These are phyloP conservation scores for Alternaria novae-zelandiae DNA, from an alignment of 2,329 filamentous ascomycete genomes.

Conservation along the genomic window DNA sequence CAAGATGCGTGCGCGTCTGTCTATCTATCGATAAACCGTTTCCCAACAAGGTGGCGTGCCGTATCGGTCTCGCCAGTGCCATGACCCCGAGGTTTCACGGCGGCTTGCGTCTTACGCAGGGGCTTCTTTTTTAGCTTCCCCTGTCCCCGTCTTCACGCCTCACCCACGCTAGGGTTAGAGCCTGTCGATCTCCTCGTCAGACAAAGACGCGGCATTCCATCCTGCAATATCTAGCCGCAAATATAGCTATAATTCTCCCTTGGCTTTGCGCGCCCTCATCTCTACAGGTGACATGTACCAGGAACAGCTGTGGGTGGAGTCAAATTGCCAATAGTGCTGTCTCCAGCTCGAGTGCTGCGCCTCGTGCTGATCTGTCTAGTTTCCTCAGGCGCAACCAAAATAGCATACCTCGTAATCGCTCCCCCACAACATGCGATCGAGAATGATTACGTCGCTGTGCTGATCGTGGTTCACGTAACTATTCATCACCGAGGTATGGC, in stretches of 20 bases:
- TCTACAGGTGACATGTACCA: not conserved
- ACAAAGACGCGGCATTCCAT: not conserved
- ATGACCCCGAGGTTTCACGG: conserved; percentile 4
- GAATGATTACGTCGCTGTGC: not conserved
- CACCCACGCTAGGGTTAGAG: conserved; percentile 4
- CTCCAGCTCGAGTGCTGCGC: not conserved
- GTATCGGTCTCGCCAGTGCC: not conserved
- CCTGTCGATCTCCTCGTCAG: conserved; percentile 6
- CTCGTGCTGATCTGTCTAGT: not conserved
- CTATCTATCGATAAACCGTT: conserved; percentile 5
- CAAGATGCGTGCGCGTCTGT: not conserved
- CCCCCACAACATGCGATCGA: conserved; percentile 3
- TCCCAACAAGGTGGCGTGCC: conserved; percentile 7
- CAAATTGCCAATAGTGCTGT: not conserved
- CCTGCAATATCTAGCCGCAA: not conserved
- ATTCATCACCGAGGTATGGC: not conserved
- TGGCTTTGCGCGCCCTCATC: not conserved
- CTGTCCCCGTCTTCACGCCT: not conserved
- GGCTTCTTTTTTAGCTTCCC: conserved; percentile 1
- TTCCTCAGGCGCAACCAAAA: not conserved
- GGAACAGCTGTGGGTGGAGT: not conserved
- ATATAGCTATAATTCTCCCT: not conserved
- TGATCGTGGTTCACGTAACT: not conserved
- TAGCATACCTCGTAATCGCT: conserved; percentile 13
- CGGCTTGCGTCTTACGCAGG: conserved; percentile 7